A percentile compares a stretch with the other conserved stretches of the same genome.
phyloP scores from a whole-genome alignment of 169 alveolate genomes.

The Hepatocystis sp. region DNA sequence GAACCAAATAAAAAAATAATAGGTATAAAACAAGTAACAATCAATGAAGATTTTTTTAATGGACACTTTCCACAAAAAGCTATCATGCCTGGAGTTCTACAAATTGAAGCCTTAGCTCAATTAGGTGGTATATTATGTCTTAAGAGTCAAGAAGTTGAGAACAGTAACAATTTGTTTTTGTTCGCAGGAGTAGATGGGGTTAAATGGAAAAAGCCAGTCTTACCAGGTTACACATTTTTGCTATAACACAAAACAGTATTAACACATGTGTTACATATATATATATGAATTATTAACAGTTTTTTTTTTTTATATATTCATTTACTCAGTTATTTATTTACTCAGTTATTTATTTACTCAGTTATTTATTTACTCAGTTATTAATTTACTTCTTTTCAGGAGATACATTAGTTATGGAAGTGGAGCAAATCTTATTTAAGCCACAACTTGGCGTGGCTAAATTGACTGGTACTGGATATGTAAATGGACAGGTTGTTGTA shows the following conservation, averaged over 20 bases:
- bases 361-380: no score
- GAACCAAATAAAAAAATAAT: constrained; percentile 78
- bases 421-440: constrained; percentile 76
- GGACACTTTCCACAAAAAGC: constrained; percentile 83
- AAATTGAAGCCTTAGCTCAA: constrained; percentile 84
- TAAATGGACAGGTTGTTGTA: constrained; percentile 76
- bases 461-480: constrained; percentile 78
- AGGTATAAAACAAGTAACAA: constrained; percentile 79
- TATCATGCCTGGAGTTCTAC: constrained; percentile 83
- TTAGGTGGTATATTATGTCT: constrained; percentile 81
- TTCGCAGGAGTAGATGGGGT: constrained; percentile 85
- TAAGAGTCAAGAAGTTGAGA: constrained; percentile 74
- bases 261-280: constrained; percentile 3
- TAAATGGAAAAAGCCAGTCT: constrained; percentile 81
- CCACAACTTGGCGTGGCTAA: constrained; percentile 81
- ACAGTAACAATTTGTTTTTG: constrained; percentile 74
- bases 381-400: constrained; percentile 78
- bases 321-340: no score
- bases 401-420: constrained; percentile 82
- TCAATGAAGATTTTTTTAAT: constrained; percentile 79
- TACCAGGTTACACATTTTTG: constrained; percentile 77
- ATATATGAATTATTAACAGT: no score
- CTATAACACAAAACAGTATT: neutral
- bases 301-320: no score
- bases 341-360: no score